A percentile compares a stretch with the other conserved stretches of the same genome.
Conservation (phyloP, 306 rosid genomes). For the Luffa aegyptiaca region DNA sequence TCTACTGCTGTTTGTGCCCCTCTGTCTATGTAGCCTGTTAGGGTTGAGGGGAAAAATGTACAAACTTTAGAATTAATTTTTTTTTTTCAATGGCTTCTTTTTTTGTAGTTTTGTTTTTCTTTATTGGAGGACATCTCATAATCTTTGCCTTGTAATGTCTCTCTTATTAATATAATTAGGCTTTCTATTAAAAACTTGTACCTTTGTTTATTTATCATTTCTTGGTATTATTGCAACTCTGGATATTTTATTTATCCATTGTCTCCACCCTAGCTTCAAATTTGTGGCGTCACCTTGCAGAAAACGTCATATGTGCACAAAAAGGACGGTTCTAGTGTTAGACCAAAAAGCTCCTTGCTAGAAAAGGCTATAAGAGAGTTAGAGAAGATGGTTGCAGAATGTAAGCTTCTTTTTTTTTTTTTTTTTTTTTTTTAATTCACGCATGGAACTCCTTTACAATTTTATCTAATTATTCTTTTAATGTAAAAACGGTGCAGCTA, state of each 20-base stretch:
- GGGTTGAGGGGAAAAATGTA: neutral
- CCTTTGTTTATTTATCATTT: neutral
- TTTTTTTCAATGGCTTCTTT: neutral
- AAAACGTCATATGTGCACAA: constrained; percentile 42
- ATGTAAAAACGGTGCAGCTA: constrained; percentile 44
- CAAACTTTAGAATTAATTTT: neutral
- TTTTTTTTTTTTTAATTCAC: constrained; percentile 7
- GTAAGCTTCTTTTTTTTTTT: constrained; percentile 37
- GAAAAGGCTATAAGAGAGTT: constrained; percentile 88
- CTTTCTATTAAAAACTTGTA: neutral
- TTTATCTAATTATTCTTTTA: constrained; percentile 11
- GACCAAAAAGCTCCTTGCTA: constrained; percentile 76
- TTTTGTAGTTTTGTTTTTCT: neutral
- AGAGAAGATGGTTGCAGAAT: constrained; percentile 94
- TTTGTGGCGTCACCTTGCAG: constrained; percentile 38
- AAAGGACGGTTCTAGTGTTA: constrained; percentile 75
- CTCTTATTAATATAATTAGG: neutral
- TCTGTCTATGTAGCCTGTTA: neutral
- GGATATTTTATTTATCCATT: neutral
- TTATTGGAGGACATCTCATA: neutral
- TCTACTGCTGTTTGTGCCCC: neutral
- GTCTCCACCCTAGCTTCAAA: neutral
- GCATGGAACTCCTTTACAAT: constrained; percentile 12
- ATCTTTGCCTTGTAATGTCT: neutral
- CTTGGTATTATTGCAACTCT: constrained; percentile 1